phyloP scores from a whole-genome alignment of 495 filamentous ascomycete genomes.

The Evernia prunastri region DNA sequence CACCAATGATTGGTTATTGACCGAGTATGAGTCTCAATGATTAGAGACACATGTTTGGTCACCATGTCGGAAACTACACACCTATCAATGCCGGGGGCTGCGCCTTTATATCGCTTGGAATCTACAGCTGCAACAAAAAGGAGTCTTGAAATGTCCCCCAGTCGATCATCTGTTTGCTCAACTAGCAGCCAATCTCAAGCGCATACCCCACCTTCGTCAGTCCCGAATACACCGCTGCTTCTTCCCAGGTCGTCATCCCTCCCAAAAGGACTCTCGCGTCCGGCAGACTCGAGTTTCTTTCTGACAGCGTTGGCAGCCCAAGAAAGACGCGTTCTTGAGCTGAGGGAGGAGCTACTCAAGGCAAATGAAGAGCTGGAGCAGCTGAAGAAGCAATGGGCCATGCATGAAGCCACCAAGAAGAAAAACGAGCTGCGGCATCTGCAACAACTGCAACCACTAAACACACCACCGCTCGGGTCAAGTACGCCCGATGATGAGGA shows the following conservation, averaged over 20 bases:
- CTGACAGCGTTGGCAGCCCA: conserved; percentile 86
- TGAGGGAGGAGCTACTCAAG: conserved; percentile 75
- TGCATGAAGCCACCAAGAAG: conserved; percentile 73
- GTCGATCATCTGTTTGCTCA: conserved; percentile 43
- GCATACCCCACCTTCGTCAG: conserved; percentile 34
- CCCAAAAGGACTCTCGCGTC: conserved; percentile 32
- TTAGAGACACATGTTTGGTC: too few species aligned
- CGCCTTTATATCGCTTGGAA: conserved; percentile 8
- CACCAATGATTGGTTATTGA: neutral
- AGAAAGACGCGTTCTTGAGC: conserved; percentile 85
- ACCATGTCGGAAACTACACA: neutral
- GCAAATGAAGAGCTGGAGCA: conserved; percentile 71
- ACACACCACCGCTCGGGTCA: conserved; percentile 31
- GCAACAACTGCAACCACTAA: conserved; percentile 53
- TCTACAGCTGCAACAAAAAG: neutral
- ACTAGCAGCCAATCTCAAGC: conserved; percentile 27
- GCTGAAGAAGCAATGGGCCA: conserved; percentile 77
- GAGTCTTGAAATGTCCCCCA: conserved; percentile 35
- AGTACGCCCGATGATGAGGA: conserved; percentile 26
- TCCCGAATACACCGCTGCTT: conserved; percentile 34
- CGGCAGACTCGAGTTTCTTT: conserved; percentile 66
- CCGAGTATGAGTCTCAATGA: neutral
- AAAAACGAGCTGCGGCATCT: conserved; percentile 53
- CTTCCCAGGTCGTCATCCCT: conserved; percentile 33
- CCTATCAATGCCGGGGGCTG: neutral